Percentiles rank a stretch among this genome's conserved stretches.
Conservation (phyloP, 768 basidiomycete genomes). For the Tylopilus intermedius region DNA sequence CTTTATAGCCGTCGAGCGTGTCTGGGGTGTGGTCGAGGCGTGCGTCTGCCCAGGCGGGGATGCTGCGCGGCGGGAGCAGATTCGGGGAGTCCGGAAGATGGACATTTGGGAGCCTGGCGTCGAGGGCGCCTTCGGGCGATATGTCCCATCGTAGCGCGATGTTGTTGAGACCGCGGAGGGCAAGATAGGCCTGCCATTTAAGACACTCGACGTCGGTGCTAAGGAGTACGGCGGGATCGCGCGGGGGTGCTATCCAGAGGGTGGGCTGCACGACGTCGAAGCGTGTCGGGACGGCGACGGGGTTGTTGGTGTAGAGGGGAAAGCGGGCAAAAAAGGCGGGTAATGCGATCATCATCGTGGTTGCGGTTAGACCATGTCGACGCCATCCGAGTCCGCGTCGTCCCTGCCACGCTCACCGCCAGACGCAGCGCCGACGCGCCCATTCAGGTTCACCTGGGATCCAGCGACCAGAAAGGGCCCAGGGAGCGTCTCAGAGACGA, state of each 20-base stretch:
- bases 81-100: constrained; percentile 50
- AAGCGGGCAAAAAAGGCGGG: constrained; percentile 50
- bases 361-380: constrained; percentile 33
- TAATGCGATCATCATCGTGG: constrained; percentile 34
- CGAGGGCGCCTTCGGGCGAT: constrained; percentile 62
- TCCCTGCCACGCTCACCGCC: constrained; percentile 41
- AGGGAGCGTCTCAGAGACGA: constrained; percentile 70
- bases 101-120: constrained; percentile 64
- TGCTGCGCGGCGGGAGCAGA: constrained; percentile 60
- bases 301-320: constrained; percentile 52
- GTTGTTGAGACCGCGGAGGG: constrained; percentile 47
- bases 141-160: constrained; percentile 66
- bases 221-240: constrained; percentile 34
- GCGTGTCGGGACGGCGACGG: constrained; percentile 30
- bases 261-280: constrained; percentile 36
- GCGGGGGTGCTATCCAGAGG: constrained; percentile 64
- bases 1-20: constrained; percentile 62
- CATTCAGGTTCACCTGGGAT: constrained; percentile 78
- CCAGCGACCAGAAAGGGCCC: constrained; percentile 55
- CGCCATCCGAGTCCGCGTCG: constrained; percentile 58
- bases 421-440: constrained; percentile 41
- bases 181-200: constrained; percentile 83
- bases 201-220: constrained; percentile 81
- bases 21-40: constrained; percentile 38
- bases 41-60: constrained; percentile 71